These are phyloP conservation scores for Fusarium dlaminii DNA, from an alignment of 2,329 filamentous ascomycete species.

Conservation along the genomic window DNA sequence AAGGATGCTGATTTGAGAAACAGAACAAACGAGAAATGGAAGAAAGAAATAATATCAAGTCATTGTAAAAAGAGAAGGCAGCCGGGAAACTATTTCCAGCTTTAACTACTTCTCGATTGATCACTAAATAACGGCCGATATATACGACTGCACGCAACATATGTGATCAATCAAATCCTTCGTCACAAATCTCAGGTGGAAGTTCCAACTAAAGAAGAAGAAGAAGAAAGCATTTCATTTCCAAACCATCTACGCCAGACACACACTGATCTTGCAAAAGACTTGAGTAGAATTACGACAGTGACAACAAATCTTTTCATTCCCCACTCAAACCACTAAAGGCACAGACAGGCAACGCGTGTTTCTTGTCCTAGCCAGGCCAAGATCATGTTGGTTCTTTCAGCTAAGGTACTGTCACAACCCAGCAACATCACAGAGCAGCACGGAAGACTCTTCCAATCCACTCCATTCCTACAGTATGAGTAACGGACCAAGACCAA, in stretches of 20 bases:
- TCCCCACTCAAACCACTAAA: slow-evolving; percentile 16
- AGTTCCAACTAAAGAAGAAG: background rate
- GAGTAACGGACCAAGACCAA: slow-evolving; percentile 18
- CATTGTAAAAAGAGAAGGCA: slow-evolving; percentile 2
- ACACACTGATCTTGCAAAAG: background rate
- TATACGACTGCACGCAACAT: background rate
- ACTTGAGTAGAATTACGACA: slow-evolving; percentile 7
- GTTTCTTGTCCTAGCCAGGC: slow-evolving; percentile 1
- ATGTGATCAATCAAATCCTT: background rate
- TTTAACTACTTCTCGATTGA: slow-evolving; percentile 4
- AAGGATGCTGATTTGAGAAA: slow-evolving; percentile 20
- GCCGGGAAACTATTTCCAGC: slow-evolving; percentile 14
- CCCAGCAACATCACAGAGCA: slow-evolving; percentile 7
- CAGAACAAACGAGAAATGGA: background rate
- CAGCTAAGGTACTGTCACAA: slow-evolving; percentile 5
- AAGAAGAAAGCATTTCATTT: background rate
- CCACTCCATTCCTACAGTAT: slow-evolving; percentile 10
- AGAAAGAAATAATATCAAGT: background rate
- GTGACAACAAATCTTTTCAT: background rate
- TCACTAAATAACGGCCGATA: background rate
- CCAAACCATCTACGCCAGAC: background rate
- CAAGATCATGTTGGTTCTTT: slow-evolving; percentile 7
- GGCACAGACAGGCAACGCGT: background rate
- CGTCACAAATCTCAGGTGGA: background rate
- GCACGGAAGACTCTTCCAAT: slow-evolving; percentile 5